Evolutionary conservation across 2,329 filamentous ascomycete species (phyloP).

Genomic region (Cercospora zeina): DNA sequence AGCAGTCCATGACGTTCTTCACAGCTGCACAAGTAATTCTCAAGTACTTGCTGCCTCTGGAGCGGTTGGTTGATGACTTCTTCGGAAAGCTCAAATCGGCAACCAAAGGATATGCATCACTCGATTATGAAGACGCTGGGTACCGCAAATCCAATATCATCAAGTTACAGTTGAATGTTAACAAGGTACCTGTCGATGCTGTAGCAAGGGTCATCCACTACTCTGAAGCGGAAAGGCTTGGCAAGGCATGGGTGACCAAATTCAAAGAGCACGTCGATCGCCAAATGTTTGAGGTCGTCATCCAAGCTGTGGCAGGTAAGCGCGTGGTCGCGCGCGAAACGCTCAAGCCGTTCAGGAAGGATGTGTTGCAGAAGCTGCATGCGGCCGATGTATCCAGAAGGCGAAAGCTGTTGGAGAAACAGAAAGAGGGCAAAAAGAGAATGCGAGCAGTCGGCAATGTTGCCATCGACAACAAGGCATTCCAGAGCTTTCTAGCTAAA

Average conservation of each 20-base stretch:
- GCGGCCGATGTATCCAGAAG: conserved; percentile 82
- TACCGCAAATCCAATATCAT: conserved; percentile 78
- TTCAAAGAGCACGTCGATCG: conserved; percentile 96
- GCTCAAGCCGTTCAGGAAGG: conserved; percentile 94
- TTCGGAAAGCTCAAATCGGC: conserved; percentile 94
- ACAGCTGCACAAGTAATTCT: conserved; percentile 89
- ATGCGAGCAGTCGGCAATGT: conserved; percentile 82
- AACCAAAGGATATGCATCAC: conserved; percentile 91
- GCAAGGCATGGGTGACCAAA: conserved; percentile 84
- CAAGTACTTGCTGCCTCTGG: conserved; percentile 84
- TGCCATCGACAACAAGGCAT: conserved; percentile 92
- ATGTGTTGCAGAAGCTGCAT: conserved; percentile 89
- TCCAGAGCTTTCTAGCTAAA: conserved; percentile 89
- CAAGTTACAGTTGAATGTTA: conserved; percentile 90
- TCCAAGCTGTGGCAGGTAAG: conserved; percentile 83
- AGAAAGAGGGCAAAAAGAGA: conserved; percentile 92
- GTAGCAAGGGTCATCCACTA: conserved; percentile 86
- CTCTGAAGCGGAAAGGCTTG: conserved; percentile 77
- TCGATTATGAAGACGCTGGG: conserved; percentile 95
- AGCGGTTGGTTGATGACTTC: conserved; percentile 91
- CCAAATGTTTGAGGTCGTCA: conserved; percentile 96
- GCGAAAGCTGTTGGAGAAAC: conserved; percentile 88
- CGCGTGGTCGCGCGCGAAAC: conserved; percentile 88
- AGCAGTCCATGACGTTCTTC: conserved; percentile 87
- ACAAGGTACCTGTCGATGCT: conserved; percentile 89